Percentiles rank a stretch among this genome's conserved stretches.
Evolutionary conservation across 2,329 filamentous ascomycete genomes (phyloP).

Genomic region (Colletotrichum neosansevieriae): DNA sequence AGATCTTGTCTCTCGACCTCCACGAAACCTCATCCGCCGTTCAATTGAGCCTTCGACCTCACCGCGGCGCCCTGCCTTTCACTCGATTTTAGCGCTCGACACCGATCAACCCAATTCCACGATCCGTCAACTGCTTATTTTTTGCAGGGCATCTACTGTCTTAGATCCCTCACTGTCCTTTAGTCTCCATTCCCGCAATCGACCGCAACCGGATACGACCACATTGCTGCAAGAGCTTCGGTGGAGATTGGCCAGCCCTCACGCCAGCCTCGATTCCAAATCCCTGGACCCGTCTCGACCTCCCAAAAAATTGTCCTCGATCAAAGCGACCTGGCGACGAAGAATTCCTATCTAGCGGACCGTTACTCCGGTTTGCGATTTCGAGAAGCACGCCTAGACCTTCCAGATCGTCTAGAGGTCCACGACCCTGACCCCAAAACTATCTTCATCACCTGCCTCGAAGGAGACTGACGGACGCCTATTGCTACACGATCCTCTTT

Average conservation of each 20-base stretch:
- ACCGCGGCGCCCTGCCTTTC: not conserved
- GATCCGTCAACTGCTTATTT: conserved; percentile 28
- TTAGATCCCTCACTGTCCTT: conserved; percentile 27
- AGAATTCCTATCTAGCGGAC: not conserved
- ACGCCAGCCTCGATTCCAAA: conserved; percentile 23
- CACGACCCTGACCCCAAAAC: not conserved
- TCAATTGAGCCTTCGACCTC: conserved; percentile 32
- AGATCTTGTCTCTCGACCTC: conserved; percentile 34
- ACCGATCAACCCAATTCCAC: conserved; percentile 29
- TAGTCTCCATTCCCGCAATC: conserved; percentile 33
- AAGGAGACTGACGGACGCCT: not conserved
- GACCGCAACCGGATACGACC: conserved; percentile 38
- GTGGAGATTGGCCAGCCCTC: conserved; percentile 31
- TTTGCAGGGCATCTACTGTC: conserved; percentile 29
- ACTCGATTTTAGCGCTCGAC: conserved; percentile 17
- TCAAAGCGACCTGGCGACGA: conserved; percentile 15
- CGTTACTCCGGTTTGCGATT: conserved; percentile 12
- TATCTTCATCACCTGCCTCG: conserved; percentile 1
- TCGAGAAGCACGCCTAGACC: not conserved
- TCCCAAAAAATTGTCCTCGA: not conserved
- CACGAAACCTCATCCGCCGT: conserved; percentile 23
- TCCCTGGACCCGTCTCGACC: conserved; percentile 16
- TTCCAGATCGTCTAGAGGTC: not conserved
- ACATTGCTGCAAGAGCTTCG: conserved; percentile 36
- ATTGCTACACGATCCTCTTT: not conserved